Percentiles rank a stretch among this genome's conserved stretches.
Conservation (phyloP, 495 filamentous ascomycete species). For the Hyaloscypha hepaticicola region DNA sequence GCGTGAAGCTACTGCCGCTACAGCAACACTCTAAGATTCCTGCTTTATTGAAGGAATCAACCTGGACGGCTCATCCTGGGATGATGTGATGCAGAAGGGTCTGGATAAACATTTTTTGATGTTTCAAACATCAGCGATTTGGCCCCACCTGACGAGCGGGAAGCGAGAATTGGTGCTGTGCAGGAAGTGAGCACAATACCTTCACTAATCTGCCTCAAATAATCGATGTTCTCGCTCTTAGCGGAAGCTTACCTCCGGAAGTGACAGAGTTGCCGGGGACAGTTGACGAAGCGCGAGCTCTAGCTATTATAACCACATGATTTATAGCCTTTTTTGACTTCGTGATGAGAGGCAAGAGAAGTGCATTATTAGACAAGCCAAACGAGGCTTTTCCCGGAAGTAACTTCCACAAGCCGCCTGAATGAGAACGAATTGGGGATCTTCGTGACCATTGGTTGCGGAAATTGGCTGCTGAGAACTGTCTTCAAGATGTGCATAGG, state of each 20-base stretch:
- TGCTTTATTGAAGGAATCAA: neutral
- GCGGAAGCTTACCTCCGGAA: neutral
- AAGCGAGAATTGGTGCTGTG: slow-evolving; percentile 30
- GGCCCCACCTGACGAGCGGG: slow-evolving; percentile 27
- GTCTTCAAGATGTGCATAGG: neutral
- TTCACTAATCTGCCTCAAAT: slow-evolving; percentile 38
- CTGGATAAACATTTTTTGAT: neutral
- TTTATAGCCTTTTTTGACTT: slow-evolving; percentile 32
- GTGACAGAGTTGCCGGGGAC: slow-evolving; percentile 23
- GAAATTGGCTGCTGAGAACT: neutral
- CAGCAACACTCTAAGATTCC: neutral
- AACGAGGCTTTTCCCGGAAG: slow-evolving; percentile 26
- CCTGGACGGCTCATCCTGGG: neutral
- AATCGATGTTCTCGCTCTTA: slow-evolving; percentile 20
- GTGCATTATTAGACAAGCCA: slow-evolving; percentile 11
- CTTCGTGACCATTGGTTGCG: neutral
- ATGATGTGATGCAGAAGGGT: neutral
- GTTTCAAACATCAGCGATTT: slow-evolving; percentile 7
- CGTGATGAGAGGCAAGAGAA: slow-evolving; percentile 13
- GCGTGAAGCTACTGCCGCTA: neutral
- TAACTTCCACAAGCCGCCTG: slow-evolving; percentile 16
- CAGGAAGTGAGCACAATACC: slow-evolving; percentile 23
- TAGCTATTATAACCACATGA: slow-evolving; percentile 25
- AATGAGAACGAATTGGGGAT: neutral
- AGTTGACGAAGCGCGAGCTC: slow-evolving; percentile 22